Percentiles rank a stretch among this genome's conserved stretches.
Conservation (phyloP, 2,329 filamentous ascomycete genomes). For the Didymella lethalis region DNA sequence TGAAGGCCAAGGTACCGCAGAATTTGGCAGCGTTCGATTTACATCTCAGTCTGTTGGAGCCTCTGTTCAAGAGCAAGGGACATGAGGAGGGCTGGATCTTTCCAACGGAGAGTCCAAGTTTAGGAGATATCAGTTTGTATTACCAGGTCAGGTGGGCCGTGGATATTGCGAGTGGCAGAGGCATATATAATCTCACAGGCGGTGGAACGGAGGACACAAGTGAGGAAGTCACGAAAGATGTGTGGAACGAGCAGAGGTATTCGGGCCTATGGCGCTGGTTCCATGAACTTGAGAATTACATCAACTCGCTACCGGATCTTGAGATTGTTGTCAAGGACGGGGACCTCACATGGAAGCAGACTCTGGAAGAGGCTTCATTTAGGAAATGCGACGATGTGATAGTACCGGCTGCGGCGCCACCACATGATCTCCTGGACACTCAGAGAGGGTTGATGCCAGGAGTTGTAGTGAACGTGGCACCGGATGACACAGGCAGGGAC, state of each 20-base stretch:
- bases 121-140: slow-evolving; percentile 51
- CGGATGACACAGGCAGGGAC: slow-evolving; percentile 53
- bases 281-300: slow-evolving; percentile 42
- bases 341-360: background rate
- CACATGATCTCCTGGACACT: background rate
- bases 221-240: slow-evolving; percentile 30
- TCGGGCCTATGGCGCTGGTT: slow-evolving; percentile 51
- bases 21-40: slow-evolving; percentile 50
- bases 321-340: slow-evolving; percentile 31
- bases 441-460: slow-evolving; percentile 44
- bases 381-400: background rate
- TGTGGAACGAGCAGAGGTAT: slow-evolving; percentile 51
- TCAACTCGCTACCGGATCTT: slow-evolving; percentile 39
- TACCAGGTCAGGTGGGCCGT: slow-evolving; percentile 53
- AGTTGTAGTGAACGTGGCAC: slow-evolving; percentile 44
- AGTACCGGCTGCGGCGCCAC: background rate
- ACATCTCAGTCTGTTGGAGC: slow-evolving; percentile 51
- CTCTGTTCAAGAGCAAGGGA: slow-evolving; percentile 32
- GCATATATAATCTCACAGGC: slow-evolving; percentile 48
- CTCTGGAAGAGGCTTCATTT: background rate
- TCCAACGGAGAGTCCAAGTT: slow-evolving; percentile 43
- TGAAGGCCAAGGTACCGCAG: slow-evolving; percentile 50
- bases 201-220: slow-evolving; percentile 41
- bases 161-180: slow-evolving; percentile 49
- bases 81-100: slow-evolving; percentile 42